These are phyloP conservation scores for Strobilomyces confusus DNA, from an alignment of 768 basidiomycete genomes.

Conservation along the genomic window DNA sequence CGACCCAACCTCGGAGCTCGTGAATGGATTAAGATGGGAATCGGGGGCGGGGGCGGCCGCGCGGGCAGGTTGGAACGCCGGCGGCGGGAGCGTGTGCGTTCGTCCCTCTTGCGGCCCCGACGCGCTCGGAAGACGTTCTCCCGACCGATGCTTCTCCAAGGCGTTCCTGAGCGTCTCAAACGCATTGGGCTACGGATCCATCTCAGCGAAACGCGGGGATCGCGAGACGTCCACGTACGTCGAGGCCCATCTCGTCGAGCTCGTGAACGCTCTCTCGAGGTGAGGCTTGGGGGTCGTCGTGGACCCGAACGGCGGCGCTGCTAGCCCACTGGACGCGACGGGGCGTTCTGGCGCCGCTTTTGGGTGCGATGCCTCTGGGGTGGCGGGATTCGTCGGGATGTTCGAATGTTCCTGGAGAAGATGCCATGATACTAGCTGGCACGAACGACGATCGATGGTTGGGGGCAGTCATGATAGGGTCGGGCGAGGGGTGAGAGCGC, in stretches of 20 bases:
- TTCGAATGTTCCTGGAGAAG: conserved; percentile 2
- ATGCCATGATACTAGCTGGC: conserved; percentile 17
- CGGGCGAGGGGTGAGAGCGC: neutral
- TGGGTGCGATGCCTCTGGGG: conserved; percentile 16
- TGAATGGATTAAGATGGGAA: conserved; percentile 3
- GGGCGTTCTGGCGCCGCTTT: conserved; percentile 40
- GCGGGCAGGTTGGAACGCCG: neutral
- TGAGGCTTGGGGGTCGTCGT: neutral
- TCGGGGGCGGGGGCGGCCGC: neutral
- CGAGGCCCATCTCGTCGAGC: conserved; percentile 51
- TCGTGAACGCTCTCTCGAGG: conserved; percentile 30
- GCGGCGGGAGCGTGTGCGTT: conserved; percentile 5
- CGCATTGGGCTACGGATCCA: conserved; percentile 37
- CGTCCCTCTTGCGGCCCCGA: neutral
- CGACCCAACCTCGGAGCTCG: too few relatives aligned
- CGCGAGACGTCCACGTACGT: conserved; percentile 38
- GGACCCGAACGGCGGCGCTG: conserved; percentile 18
- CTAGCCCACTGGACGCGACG: conserved; percentile 53
- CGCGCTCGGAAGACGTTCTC: conserved; percentile 4
- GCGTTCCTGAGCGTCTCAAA: conserved; percentile 49
- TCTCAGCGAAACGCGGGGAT: neutral
- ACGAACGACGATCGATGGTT: conserved; percentile 7
- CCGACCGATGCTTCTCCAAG: conserved; percentile 46
- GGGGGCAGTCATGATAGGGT: too few relatives aligned
- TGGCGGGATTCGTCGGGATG: conserved; percentile 10